Percentiles rank a stretch among this genome's conserved stretches.
Evolutionary conservation across 2,329 filamentous ascomycete species (phyloP).

Genomic region (Akanthomyces uredinophilus): DNA sequence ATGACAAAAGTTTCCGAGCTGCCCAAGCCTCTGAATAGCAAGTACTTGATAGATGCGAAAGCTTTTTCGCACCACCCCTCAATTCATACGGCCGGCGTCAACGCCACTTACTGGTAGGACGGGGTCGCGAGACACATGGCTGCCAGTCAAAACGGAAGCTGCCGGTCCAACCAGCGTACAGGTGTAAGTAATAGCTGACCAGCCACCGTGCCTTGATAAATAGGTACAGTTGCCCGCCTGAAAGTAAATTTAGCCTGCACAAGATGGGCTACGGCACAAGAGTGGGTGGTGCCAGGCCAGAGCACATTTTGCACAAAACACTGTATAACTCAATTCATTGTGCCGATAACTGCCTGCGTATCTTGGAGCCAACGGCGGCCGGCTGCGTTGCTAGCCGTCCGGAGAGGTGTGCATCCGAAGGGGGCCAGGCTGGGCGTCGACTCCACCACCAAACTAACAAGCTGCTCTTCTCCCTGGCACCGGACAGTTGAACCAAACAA

Average conservation of each 20-base stretch:
- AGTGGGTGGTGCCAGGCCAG: not conserved
- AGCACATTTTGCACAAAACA: not conserved
- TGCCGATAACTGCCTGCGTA: not conserved
- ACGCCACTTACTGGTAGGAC: not conserved
- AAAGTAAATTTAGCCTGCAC: too few species aligned
- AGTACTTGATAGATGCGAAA: not conserved
- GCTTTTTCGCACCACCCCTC: not conserved
- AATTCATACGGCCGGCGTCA: not conserved
- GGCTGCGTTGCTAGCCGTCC: constrained; percentile 8
- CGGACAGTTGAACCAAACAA: not conserved
- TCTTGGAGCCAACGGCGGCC: not conserved
- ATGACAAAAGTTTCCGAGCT: not conserved
- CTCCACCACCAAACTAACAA: not conserved
- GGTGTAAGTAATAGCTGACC: not conserved
- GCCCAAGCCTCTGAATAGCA: not conserved
- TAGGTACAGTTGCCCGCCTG: not conserved
- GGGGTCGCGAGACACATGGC: not conserved
- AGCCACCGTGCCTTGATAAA: not conserved
- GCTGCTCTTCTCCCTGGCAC: not conserved
- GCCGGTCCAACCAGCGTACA: not conserved
- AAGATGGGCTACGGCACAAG: not conserved
- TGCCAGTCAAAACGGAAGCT: not conserved
- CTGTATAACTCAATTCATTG: not conserved
- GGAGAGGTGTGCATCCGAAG: constrained; percentile 10
- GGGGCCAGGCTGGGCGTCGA: not conserved